A percentile compares a stretch with the other conserved stretches of the same genome.
phyloP scores from a whole-genome alignment of 2,329 filamentous ascomycete genomes.

The Fusarium coffeatum region DNA sequence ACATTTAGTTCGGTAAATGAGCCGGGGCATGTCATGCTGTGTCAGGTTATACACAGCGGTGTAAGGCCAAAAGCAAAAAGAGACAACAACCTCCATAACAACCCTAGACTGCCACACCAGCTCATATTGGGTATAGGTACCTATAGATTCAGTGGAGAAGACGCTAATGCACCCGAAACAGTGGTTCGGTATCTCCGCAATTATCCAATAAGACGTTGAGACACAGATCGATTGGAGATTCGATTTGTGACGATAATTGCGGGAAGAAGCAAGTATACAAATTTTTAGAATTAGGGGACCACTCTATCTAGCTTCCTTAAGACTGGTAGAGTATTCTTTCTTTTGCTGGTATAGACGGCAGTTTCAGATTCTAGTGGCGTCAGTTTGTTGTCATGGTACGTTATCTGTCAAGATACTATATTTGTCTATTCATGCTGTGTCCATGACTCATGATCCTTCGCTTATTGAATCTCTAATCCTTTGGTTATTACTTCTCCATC shows the following conservation, averaged over 20 bases:
- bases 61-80: neutral
- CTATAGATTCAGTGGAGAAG: neutral
- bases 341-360: neutral
- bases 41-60: conserved; percentile 13
- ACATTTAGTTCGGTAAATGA: neutral
- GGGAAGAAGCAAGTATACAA: conserved; percentile 21
- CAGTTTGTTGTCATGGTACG: neutral
- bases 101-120: too few relatives aligned
- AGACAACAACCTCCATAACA: neutral
- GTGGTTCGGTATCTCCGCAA: conserved; percentile 32
- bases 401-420: too few relatives aligned
- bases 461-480: neutral
- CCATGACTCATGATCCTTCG: neutral
- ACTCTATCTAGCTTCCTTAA: too few relatives aligned
- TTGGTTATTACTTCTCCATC: neutral
- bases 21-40: conserved; percentile 19
- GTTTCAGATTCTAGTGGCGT: conserved; percentile 1
- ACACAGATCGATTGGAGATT: neutral
- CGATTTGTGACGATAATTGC: conserved; percentile 12
- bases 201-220: neutral
- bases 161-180: conserved; percentile 41
- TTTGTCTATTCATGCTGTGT: neutral
- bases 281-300: neutral
- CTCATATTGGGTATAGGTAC: too few relatives aligned
- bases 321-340: too few relatives aligned